These are phyloP conservation scores for Dimocarpus longan DNA, from an alignment of 345 rosid species.

Conservation along the genomic window DNA sequence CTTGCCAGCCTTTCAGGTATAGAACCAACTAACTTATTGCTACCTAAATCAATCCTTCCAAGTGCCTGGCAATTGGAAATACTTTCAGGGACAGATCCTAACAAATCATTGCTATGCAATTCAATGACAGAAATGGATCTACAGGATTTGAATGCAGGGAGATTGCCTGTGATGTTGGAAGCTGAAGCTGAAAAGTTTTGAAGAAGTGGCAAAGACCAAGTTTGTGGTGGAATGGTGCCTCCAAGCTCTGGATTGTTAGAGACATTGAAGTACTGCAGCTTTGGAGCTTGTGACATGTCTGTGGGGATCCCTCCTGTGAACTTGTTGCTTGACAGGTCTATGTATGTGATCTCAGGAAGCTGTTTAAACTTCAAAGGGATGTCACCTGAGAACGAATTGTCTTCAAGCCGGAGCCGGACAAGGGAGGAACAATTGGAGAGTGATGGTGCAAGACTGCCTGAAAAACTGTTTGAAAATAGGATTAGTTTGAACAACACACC, in stretches of 20 bases:
- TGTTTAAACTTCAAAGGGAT: constrained; percentile 62
- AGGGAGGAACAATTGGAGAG: constrained; percentile 79
- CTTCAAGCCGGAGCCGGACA: constrained; percentile 82
- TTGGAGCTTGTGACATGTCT: constrained; percentile 59
- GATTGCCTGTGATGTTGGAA: constrained; percentile 61
- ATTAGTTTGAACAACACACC: constrained; percentile 72
- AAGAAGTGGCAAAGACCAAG: constrained; percentile 72
- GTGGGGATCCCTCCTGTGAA: constrained; percentile 71
- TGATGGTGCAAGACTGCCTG: constrained; percentile 63
- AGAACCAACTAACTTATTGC: constrained; percentile 55
- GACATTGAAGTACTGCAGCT: constrained; percentile 76
- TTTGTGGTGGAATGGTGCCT: constrained; percentile 54
- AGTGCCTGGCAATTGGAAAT: constrained; percentile 63
- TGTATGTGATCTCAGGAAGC: constrained; percentile 67
- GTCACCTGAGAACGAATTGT: constrained; percentile 80
- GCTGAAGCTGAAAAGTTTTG: constrained; percentile 80
- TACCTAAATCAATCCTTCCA: constrained; percentile 53
- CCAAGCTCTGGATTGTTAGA: constrained; percentile 66
- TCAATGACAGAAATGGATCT: constrained; percentile 64
- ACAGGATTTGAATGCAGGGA: constrained; percentile 70
- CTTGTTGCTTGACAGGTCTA: constrained; percentile 78
- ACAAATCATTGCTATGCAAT: constrained; percentile 54
- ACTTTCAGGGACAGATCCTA: constrained; percentile 52
- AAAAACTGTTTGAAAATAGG: constrained; percentile 75
- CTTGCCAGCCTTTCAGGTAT: constrained; percentile 57